Base-by-base conservation (phyloP, 768 basidiomycete genomes). In the Boletus tomentosulus region DNA sequence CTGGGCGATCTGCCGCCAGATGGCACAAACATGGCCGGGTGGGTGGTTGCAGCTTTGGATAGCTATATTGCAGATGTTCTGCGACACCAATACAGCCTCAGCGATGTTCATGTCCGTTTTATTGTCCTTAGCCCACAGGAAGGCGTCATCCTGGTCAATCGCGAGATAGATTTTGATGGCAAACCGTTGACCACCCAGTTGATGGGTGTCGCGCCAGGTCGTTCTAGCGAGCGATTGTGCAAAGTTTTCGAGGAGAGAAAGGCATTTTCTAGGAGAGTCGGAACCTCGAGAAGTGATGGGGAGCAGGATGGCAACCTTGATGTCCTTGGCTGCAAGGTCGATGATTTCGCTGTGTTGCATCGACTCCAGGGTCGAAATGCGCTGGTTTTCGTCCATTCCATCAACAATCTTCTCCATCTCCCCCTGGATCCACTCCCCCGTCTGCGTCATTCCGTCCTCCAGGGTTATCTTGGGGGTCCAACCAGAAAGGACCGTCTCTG, bases 221-320 rank as follows among this genome's bases (percentile, higher is more conserved):
- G 83, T 82, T 12, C 62, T 60, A 4, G 61, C 37, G 15, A 84
- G 65, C 4, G 80, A 80, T 19, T 59, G 50, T 0, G 77, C 73
- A 58, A 84, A 84, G 0, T 11, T 39, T 3, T 49, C 25, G 6
- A 85, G 74, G 34, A 76, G 69, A 4, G 62, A 56, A 7, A 83
- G 66, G 52, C 81, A 83, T 35, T 71, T 61, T 1, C 57, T 53
- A 0, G 73, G 74, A 5, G 64, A 55, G 2, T 54, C 30, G 0
- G 64, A 63, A 4, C 78, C 76, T 1, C 77, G 72, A 8, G 82
- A 84, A 1, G 83, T 84, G 58, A 85, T 74, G 2, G 83, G 83
- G 8, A 85, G 75, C 3, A 84, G 70, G 39, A 84, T 71, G 2
- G 77, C 83, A 58, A 83, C 81, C 6, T 65, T 73, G 48, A 72